Conservation (phyloP, 768 basidiomycete species). For the Lentinula sp. region DNA sequence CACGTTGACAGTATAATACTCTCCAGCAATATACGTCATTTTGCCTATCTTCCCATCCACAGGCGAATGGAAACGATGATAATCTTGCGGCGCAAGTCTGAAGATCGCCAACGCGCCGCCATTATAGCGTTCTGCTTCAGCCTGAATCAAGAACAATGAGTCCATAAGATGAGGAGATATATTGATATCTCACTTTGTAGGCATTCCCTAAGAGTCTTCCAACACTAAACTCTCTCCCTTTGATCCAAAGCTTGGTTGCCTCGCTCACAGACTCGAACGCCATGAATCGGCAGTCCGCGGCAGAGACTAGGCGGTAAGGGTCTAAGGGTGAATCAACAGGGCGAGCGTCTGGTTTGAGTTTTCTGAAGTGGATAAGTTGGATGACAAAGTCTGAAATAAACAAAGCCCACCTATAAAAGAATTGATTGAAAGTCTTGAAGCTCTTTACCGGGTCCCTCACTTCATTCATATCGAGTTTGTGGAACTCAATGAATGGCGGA, state of each 20-base stretch:
- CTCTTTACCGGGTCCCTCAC: constrained; percentile 77
- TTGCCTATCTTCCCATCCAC: constrained; percentile 80
- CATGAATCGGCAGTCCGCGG: constrained; percentile 97
- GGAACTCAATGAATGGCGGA: constrained; percentile 83
- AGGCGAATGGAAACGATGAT: constrained; percentile 89
- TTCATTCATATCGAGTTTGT: constrained; percentile 77
- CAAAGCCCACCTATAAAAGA: constrained; percentile 64
- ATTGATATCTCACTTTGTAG: constrained; percentile 28
- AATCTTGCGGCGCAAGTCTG: constrained; percentile 89
- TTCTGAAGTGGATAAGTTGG: constrained; percentile 35
- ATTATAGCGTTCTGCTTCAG: constrained; percentile 60
- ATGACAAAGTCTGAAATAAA: background rate
- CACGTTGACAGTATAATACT: constrained; percentile 96
- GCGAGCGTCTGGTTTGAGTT: constrained; percentile 79
- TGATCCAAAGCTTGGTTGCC: constrained; percentile 93
- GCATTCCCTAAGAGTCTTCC: constrained; percentile 71
- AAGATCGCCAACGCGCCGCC: constrained; percentile 89
- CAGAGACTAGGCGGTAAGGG: constrained; percentile 73
- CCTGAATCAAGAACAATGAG: constrained; percentile 21
- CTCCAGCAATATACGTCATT: constrained; percentile 80
- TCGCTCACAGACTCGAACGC: constrained; percentile 81
- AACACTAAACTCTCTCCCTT: constrained; percentile 90
- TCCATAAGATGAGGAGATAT: background rate
- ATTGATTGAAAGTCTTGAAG: constrained; percentile 91
- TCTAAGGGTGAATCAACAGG: constrained; percentile 70